These are phyloP conservation scores for Solanum sitiens DNA, from an alignment of 257 asterid genomes.

Conservation along the genomic window DNA sequence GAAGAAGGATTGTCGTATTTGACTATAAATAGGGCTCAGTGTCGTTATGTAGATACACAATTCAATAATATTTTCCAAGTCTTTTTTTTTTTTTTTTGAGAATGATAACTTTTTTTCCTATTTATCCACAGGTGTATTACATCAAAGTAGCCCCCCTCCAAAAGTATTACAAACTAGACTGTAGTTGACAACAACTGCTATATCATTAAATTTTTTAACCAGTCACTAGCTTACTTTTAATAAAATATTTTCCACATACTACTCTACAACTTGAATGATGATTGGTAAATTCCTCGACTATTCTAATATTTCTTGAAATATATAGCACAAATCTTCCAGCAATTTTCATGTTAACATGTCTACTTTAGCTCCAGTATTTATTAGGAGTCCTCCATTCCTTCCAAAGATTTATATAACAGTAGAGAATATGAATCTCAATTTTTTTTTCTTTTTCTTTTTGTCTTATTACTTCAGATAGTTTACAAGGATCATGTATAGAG, in stretches of 20 bases:
- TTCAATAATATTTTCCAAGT: not conserved
- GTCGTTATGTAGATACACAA: not conserved
- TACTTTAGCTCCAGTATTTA: not conserved
- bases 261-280: not conserved
- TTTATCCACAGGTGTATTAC: too few species aligned
- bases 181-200: not conserved
- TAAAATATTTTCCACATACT: not conserved
- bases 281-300: not conserved
- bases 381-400: not conserved
- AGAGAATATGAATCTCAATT: not conserved
- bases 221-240: not conserved
- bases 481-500: not conserved
- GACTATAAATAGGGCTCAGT: not conserved
- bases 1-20: not conserved
- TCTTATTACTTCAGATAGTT: too few species aligned
- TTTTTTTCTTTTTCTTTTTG: too few species aligned
- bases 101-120: too few species aligned
- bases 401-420: not conserved
- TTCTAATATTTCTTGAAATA: not conserved
- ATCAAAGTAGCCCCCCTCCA: too few species aligned
- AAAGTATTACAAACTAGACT: too few species aligned
- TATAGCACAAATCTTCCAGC: not conserved
- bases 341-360: not conserved
- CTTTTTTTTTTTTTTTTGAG: too few species aligned
- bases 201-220: not conserved